Conservation (phyloP, 148 eudicot species). For the Persicaria tinctoria region DNA sequence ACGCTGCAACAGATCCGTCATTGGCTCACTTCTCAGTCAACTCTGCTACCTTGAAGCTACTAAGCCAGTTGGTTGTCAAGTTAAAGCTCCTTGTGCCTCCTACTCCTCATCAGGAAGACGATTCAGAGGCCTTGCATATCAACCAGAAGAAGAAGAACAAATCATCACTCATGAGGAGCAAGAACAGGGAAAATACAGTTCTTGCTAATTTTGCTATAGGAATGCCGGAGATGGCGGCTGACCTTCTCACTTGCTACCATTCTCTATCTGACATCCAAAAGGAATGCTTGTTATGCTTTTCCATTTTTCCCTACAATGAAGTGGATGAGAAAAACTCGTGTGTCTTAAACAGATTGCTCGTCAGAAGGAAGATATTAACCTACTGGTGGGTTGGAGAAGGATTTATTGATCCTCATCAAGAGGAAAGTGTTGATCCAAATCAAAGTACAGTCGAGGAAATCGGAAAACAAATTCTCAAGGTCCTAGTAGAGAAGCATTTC, state of each 20-base stretch:
- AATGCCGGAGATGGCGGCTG: neutral
- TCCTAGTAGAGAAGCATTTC: neutral
- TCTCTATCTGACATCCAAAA: neutral
- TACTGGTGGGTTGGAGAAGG: conserved; percentile 50
- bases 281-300: neutral
- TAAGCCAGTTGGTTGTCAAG: neutral
- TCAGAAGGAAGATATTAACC: conserved; percentile 24
- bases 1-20: neutral
- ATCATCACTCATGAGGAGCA: neutral
- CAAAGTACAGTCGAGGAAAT: neutral
- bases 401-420: conserved; percentile 17
- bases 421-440: neutral
- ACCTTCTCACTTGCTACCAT: neutral
- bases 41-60: neutral
- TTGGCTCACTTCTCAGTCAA: neutral
- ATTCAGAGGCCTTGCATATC: neutral
- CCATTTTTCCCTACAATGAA: neutral
- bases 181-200: neutral
- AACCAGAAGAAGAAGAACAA: neutral
- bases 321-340: neutral
- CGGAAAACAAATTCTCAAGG: neutral
- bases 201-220: neutral
- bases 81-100: conserved; percentile 4
- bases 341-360: neutral
- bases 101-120: neutral